phyloP scores from a whole-genome alignment of 257 asterid genomes.

The Ehretia macrophylla region DNA sequence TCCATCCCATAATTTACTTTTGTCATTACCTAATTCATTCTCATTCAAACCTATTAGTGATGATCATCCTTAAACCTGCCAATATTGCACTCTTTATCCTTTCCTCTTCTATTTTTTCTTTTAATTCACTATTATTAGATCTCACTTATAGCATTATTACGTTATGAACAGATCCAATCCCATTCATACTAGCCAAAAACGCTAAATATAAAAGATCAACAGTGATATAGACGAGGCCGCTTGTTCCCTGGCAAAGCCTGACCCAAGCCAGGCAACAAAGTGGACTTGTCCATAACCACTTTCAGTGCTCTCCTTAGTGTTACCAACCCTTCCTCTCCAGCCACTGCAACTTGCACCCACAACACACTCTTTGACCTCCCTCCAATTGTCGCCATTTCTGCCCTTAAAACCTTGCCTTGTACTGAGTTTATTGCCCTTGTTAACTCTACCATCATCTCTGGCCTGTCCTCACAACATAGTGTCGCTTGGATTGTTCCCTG shows the following conservation, averaged over 20 bases:
- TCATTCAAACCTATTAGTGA: too few species aligned
- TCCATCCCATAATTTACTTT: too few species aligned
- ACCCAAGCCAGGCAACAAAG: slow-evolving; percentile 41
- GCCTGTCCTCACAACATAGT: slow-evolving; percentile 79
- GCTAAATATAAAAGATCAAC: slow-evolving; percentile 1
- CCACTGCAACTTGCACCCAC: slow-evolving; percentile 37
- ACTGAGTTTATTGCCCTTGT: slow-evolving; percentile 56
- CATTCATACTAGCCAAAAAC: too few species aligned
- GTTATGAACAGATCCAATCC: too few species aligned
- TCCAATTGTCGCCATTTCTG: slow-evolving; percentile 82
- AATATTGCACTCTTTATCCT: too few species aligned
- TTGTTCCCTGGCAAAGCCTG: slow-evolving; percentile 61
- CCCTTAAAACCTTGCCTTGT: slow-evolving; percentile 54
- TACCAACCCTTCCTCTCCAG: slow-evolving; percentile 42
- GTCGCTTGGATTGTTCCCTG: slow-evolving; percentile 49
- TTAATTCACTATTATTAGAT: too few species aligned
- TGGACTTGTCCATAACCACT: slow-evolving; percentile 61
- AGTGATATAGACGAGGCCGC: slow-evolving; percentile 70
- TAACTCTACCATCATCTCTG: slow-evolving; percentile 54
- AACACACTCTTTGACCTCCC: slow-evolving; percentile 61
- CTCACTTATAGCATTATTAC: too few species aligned
- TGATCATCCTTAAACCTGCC: too few species aligned
- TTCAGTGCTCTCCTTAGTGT: slow-evolving; percentile 50
- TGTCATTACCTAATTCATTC: too few species aligned
- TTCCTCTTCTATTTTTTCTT: too few species aligned